Base-by-base conservation (phyloP, 2,329 filamentous ascomycete species). In the Fusarium abutilonis region DNA sequence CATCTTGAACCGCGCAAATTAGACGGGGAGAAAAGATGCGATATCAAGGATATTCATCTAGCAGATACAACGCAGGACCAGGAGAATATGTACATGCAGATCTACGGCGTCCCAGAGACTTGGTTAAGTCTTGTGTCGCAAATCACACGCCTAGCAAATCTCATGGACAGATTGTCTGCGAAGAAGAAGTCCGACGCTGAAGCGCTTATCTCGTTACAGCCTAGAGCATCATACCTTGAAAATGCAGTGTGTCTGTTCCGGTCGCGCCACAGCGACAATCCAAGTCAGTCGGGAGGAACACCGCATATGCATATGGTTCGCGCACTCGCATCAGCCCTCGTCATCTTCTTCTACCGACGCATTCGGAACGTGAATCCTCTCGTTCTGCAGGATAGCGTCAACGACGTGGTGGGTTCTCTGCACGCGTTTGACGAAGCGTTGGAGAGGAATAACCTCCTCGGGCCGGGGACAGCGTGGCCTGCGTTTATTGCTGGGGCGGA, bases 51-150 rank as follows among this genome's bases (percentile, higher is more conserved):
- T 4, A 68, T 68, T 1, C 65, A 68, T 9, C 31, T 68, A 0
- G 62, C 56, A 1, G 63, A 68, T 50, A 35, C 53, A 0, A 44
- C 49, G 1, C 65, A 64, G 21, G 62, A 63, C 3, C 52, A 64
- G 9, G 65, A 68, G 17, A 66, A 66, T 9, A 66, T 68, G 65
- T 68, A 68, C 2, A 66, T 68, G 65, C 65, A 64, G 29, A 68
- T 68, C 4, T 68, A 68, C 3, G 65, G 65, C 0, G 65, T 68
- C 3, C 62, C 65, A 6, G 65, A 68, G 46, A 68, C 65, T 6
- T 68, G 65, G 65, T 45, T 68, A 0, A 68, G 65, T 13, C n/a
- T 68, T 6, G 65, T 68, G 0, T 68, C 65, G 0, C 65, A 68
- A 7, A 68, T 67, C 2, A 68, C 65, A 2, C 49, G 65, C 0